These are phyloP conservation scores for Simmondsia chinensis DNA, from an alignment of 148 eudicot genomes.

Conservation along the genomic window DNA sequence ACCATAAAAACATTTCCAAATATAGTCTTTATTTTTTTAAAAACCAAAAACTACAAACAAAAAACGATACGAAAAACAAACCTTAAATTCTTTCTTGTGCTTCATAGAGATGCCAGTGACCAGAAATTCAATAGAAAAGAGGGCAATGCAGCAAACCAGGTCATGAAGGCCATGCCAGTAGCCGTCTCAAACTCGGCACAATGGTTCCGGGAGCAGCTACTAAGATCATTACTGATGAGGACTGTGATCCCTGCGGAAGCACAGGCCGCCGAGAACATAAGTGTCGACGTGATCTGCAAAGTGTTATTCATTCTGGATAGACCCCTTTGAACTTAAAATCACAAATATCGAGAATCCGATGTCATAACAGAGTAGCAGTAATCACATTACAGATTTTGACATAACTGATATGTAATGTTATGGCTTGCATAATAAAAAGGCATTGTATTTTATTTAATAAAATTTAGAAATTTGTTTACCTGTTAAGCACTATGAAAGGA, in stretches of 20 bases:
- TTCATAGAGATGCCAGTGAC: conserved; percentile 78
- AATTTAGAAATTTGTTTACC: no score
- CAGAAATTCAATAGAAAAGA: conserved; percentile 86
- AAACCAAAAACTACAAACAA: no score
- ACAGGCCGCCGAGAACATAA: conserved; percentile 92
- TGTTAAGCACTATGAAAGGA: no score
- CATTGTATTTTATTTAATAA: no score
- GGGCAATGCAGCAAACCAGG: conserved; percentile 82
- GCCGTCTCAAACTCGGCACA: conserved; percentile 78
- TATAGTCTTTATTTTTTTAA: no score
- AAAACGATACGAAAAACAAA: no score
- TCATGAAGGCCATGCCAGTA: conserved; percentile 86
- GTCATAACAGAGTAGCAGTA: no score
- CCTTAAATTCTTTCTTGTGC: no score
- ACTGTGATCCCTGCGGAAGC: conserved; percentile 94
- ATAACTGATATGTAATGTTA: no score
- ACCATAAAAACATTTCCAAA: no score
- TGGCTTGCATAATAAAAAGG: no score
- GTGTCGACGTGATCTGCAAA: conserved; percentile 77
- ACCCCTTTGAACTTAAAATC: not conserved
- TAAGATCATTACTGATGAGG: conserved; percentile 73
- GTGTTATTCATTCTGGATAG: not conserved
- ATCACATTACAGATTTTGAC: no score
- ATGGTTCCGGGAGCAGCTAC: conserved; percentile 53
- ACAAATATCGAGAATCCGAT: not conserved